Conservation (phyloP, 495 filamentous ascomycete species). For the Aspergillus haitiensis region DNA sequence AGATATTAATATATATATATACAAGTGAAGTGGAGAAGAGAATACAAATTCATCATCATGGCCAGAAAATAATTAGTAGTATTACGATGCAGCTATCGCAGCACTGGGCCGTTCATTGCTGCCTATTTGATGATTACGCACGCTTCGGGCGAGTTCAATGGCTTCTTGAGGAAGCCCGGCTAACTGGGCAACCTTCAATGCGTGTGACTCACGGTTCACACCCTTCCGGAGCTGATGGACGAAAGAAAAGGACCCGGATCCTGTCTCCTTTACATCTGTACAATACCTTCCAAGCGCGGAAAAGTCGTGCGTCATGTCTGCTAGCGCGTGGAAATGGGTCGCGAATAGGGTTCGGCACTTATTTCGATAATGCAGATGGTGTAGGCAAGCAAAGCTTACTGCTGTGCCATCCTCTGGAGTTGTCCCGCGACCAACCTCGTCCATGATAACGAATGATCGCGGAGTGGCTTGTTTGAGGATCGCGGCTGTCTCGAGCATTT, state of each 20-base stretch:
- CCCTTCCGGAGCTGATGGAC: slow-evolving; percentile 77
- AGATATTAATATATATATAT: too few species aligned
- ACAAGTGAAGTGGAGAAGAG: too few species aligned
- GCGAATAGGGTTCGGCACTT: slow-evolving; percentile 83
- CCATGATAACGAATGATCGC: slow-evolving; percentile 92
- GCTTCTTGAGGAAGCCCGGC: slow-evolving; percentile 70
- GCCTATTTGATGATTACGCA: slow-evolving; percentile 19
- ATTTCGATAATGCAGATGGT: slow-evolving; percentile 76
- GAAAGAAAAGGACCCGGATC: slow-evolving; percentile 71
- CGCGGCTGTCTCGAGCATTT: slow-evolving; percentile 56
- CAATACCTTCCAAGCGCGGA: slow-evolving; percentile 76
- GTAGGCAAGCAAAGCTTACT: slow-evolving; percentile 82
- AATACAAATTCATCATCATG: too few species aligned
- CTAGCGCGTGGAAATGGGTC: slow-evolving; percentile 87
- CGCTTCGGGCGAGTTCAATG: slow-evolving; percentile 52
- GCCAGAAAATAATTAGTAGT: too few species aligned
- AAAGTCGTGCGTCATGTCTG: slow-evolving; percentile 70
- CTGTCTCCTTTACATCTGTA: slow-evolving; percentile 78
- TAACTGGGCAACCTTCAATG: slow-evolving; percentile 84
- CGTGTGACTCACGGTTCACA: slow-evolving; percentile 84
- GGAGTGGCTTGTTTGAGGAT: slow-evolving; percentile 53
- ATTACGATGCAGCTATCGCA: too few species aligned
- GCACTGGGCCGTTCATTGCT: too few species aligned
- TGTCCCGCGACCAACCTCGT: slow-evolving; percentile 92
- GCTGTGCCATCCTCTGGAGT: slow-evolving; percentile 89